Conservation (phyloP, 2,329 filamentous ascomycete species). For the Coniochaeta sp. region DNA sequence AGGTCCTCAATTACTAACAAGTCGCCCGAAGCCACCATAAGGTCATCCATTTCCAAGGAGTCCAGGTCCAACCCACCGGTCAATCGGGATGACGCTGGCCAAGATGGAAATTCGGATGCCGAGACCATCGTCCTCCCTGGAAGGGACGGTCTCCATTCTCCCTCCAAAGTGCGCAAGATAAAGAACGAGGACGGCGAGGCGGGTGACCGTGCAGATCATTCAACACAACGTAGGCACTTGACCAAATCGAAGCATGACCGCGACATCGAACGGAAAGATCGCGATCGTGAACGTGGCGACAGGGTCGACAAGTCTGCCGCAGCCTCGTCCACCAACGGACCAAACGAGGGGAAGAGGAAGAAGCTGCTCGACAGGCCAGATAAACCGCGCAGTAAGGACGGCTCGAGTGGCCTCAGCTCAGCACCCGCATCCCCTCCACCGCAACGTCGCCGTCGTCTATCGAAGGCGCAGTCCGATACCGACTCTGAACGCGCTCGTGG, state of each 20-base stretch:
- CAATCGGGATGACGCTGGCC: constrained; percentile 32
- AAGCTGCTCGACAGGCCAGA: constrained; percentile 16
- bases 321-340: constrained; percentile 16
- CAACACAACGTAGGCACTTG: constrained; percentile 23
- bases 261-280: constrained; percentile 9
- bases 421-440: constrained; percentile 48
- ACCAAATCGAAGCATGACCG: constrained; percentile 25
- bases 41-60: constrained; percentile 21
- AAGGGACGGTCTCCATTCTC: constrained; percentile 53
- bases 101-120: constrained; percentile 61
- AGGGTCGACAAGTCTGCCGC: constrained; percentile 18
- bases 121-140: constrained; percentile 64
- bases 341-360: constrained; percentile 21
- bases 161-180: constrained; percentile 55
- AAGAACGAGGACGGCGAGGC: constrained; percentile 59
- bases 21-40: constrained; percentile 15
- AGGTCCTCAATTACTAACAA: constrained; percentile 19
- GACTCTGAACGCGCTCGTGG: constrained; percentile 46
- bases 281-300: constrained; percentile 13
- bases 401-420: constrained; percentile 51
- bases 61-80: constrained; percentile 21
- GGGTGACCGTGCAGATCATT: constrained; percentile 33
- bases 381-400: constrained; percentile 39
- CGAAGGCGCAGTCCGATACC: constrained; percentile 38
- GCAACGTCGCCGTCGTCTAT: constrained; percentile 30